These are phyloP conservation scores for Crassisporium funariophilum DNA, from an alignment of 768 basidiomycete genomes.

Conservation along the genomic window DNA sequence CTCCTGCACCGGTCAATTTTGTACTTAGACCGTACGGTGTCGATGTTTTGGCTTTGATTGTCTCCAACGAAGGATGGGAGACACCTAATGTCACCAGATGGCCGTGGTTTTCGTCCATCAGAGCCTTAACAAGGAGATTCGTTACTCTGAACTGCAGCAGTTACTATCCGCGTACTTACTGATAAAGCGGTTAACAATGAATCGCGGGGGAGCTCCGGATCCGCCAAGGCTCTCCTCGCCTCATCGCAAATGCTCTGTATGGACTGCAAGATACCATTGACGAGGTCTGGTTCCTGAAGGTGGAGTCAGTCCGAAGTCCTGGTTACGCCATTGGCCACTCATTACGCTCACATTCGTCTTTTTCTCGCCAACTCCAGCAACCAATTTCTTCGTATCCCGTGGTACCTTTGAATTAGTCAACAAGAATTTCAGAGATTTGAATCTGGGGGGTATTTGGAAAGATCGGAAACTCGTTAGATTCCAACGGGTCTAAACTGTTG, in stretches of 20 bases:
- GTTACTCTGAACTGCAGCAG: constrained; percentile 8
- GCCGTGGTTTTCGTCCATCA: constrained; percentile 89
- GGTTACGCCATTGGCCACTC: constrained; percentile 3
- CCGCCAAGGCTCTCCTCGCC: constrained; percentile 73
- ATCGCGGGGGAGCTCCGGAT: constrained; percentile 68
- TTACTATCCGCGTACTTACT: constrained; percentile 47
- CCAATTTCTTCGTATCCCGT: constrained; percentile 91
- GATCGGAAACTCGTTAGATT: background rate
- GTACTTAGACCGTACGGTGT: constrained; percentile 74
- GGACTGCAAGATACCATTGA: constrained; percentile 72
- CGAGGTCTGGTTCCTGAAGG: constrained; percentile 78
- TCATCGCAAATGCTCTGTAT: constrained; percentile 88
- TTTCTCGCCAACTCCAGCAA: constrained; percentile 82
- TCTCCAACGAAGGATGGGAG: constrained; percentile 87
- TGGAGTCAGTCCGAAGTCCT: constrained; percentile 9
- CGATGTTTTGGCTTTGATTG: constrained; percentile 72
- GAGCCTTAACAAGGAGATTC: constrained; percentile 45
- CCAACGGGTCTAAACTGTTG: constrained; percentile 4
- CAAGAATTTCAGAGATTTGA: constrained; percentile 88
- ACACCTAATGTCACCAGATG: constrained; percentile 86
- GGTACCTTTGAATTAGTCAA: constrained; percentile 93
- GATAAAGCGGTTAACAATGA: constrained; percentile 67
- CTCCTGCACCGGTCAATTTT: constrained; percentile 97
- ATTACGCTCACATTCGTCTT: constrained; percentile 53
- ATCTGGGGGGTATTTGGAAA: constrained; percentile 46